These are phyloP conservation scores for Mycosphaerelloides madeirae DNA, from an alignment of 2,329 filamentous ascomycete genomes.

Conservation along the genomic window DNA sequence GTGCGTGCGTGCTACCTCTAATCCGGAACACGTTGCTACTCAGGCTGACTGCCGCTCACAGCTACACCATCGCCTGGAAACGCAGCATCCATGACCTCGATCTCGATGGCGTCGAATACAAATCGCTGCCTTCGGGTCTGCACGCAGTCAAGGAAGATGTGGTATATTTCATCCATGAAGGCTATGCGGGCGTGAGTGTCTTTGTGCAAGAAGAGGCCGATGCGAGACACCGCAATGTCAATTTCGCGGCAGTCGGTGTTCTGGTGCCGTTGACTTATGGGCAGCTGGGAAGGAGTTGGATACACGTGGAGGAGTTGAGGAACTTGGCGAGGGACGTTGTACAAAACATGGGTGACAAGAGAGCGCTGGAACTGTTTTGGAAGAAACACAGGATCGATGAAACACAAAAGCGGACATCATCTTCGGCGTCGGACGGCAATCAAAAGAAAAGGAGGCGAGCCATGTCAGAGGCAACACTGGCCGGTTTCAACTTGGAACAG, in stretches of 20 bases:
- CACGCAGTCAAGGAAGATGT: conserved; percentile 86
- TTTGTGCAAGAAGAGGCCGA: conserved; percentile 81
- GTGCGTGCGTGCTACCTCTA: conserved; percentile 17
- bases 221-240: conserved; percentile 75
- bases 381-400: conserved; percentile 49
- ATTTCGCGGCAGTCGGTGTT: conserved; percentile 87
- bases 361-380: conserved; percentile 77
- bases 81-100: conserved; percentile 59
- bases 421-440: conserved; percentile 9
- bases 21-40: background rate
- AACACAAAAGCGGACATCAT: background rate
- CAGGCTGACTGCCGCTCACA: conserved; percentile 30
- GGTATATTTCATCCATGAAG: conserved; percentile 80
- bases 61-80: conserved; percentile 84
- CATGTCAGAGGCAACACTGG: conserved; percentile 40
- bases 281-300: conserved; percentile 81
- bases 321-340: conserved; percentile 66
- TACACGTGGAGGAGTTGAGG: conserved; percentile 72
- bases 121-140: conserved; percentile 86
- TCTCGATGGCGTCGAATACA: conserved; percentile 87
- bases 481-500: conserved; percentile 56
- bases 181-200: conserved; percentile 82
- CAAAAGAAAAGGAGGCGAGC: conserved; percentile 27
- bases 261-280: conserved; percentile 86
- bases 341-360: conserved; percentile 58